Base-by-base conservation (phyloP, 306 rosid species). In the Dryas octopetala region DNA sequence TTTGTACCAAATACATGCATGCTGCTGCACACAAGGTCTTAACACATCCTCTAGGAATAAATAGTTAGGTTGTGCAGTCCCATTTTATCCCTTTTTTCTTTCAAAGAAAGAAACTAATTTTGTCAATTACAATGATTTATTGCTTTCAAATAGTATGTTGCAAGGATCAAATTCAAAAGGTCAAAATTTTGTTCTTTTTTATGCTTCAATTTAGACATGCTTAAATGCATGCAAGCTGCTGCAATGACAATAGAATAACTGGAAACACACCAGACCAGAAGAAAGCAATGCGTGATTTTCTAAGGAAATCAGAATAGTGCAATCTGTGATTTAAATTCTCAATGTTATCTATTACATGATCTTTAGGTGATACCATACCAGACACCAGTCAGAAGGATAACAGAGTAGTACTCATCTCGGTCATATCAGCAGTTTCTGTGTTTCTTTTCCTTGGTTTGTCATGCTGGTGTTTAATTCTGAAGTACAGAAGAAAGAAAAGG, bases 401-500 rank as follows among this genome's bases (percentile, higher is more conserved):
- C 16, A 53, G 16, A 19, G 19, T 19, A 19, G 19, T 19, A 19
- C 19, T 19, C 19, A 19, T 19, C 19, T 19, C 19, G 19, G 62
- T 53, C 74, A 53, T 53, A 53, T 53, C 74, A 16, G 62, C 62
- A 17, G 38, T 23, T 32, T 70, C 13, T n/a, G 17, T 38, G 74
- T 57, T 16, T 6, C 38, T 1, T 28, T 5, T 57, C 15, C 57
- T 73, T 44, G 58, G 28, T 26, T 47, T 19, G 57, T 57, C 6
- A 46, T 47, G 17, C 59, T 60, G 68, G 32, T 60, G 13, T 45
- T 9, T 73, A 23, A 14, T 13, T 14, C 46, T 46, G 68, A 73
- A 47, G 57, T 26, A 26, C 53, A 71, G 32, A 47, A 17, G 44
- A 3, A 87, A 84, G 80, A 57, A 38, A 16, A 49, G 9, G 49